phyloP scores from a whole-genome alignment of 331 rosid genomes.

The Pyrus hybrid region DNA sequence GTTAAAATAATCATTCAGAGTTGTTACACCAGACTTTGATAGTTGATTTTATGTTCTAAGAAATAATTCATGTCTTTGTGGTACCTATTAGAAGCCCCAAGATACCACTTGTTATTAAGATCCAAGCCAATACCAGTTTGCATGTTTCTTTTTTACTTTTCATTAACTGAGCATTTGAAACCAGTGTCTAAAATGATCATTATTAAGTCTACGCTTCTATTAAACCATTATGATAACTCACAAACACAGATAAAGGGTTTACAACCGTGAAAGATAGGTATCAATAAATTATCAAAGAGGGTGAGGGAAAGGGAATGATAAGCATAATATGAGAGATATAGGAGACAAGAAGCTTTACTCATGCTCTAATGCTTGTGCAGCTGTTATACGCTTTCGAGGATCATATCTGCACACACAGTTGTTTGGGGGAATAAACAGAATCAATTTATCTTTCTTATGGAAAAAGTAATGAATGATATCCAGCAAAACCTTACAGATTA shows the following conservation, averaged over 20 bases:
- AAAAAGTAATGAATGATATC: background rate
- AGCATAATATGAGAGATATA: background rate
- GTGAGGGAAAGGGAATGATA: background rate
- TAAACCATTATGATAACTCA: background rate
- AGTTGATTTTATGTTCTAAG: background rate
- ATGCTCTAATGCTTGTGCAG: slow-evolving; percentile 90
- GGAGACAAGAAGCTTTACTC: slow-evolving; percentile 45
- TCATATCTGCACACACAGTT: slow-evolving; percentile 63
- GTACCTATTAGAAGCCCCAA: background rate
- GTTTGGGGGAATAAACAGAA: background rate
- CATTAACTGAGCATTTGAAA: background rate
- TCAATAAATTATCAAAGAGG: background rate
- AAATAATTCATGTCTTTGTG: background rate
- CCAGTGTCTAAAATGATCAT: background rate
- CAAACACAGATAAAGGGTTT: background rate
- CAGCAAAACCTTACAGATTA: background rate
- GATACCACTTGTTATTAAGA: background rate
- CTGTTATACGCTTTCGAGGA: slow-evolving; percentile 87
- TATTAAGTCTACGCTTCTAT: background rate
- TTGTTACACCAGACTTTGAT: background rate
- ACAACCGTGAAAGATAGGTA: background rate
- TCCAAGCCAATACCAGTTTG: background rate
- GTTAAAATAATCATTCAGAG: background rate
- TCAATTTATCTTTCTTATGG: background rate
- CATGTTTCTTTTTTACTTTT: background rate